phyloP scores from a whole-genome alignment of 2,329 filamentous ascomycete genomes.

The Ascosphaera pollenicola region DNA sequence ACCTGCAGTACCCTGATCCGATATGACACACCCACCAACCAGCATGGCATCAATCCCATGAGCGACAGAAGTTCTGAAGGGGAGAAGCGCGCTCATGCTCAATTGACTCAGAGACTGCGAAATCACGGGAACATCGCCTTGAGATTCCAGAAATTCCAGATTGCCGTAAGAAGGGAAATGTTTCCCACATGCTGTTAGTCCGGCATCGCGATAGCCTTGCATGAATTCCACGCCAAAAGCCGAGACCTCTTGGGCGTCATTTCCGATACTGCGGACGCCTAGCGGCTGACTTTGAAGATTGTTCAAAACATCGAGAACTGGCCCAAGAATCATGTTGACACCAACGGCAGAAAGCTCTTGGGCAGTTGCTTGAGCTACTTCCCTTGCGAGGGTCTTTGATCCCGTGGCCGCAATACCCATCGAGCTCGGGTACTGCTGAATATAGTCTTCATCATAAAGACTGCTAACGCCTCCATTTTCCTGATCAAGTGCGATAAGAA shows the following conservation, averaged over 20 bases:
- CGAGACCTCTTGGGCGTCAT: constrained; percentile 88
- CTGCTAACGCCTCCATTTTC: constrained; percentile 98
- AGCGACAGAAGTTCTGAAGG: constrained; percentile 73
- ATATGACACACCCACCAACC: constrained; percentile 82
- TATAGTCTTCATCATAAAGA: constrained; percentile 84
- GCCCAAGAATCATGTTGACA: constrained; percentile 87
- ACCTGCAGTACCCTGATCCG: constrained; percentile 76
- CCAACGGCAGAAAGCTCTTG: constrained; percentile 83
- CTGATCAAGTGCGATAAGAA: constrained; percentile 83
- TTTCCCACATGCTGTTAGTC: constrained; percentile 75
- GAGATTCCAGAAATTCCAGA: constrained; percentile 77
- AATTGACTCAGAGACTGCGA: constrained; percentile 85
- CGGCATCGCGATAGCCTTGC: constrained; percentile 80
- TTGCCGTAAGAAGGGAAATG: constrained; percentile 96
- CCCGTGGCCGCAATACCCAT: constrained; percentile 94
- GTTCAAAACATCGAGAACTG: constrained; percentile 79
- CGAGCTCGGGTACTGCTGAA: constrained; percentile 87
- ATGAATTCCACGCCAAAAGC: constrained; percentile 79
- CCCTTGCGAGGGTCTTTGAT: constrained; percentile 63
- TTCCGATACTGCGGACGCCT: constrained; percentile 71
- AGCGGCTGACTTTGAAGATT: constrained; percentile 81
- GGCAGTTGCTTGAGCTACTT: constrained; percentile 79
- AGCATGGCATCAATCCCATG: constrained; percentile 87
- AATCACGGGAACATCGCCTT: constrained; percentile 81
- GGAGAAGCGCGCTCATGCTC: constrained; percentile 74